phyloP scores from a whole-genome alignment of 352 stramenopile species.

The Phytophthora agathidicida region DNA sequence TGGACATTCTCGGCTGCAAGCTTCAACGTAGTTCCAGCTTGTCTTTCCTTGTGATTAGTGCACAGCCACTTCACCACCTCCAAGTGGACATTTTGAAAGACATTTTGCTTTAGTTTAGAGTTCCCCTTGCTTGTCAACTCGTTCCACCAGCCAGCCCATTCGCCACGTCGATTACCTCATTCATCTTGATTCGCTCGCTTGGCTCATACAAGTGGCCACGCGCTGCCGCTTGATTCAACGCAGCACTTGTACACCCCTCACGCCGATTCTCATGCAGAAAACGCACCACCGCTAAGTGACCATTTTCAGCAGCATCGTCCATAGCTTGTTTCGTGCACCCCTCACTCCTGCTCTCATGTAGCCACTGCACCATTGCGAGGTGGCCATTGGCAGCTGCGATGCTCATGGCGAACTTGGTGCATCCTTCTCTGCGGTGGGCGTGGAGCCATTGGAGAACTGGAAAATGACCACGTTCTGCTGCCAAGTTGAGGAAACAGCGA shows the following conservation, averaged over 20 bases:
- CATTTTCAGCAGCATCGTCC: conserved; percentile 19
- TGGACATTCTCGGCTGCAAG: conserved; percentile 14
- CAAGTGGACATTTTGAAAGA: too few relatives aligned
- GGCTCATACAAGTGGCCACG: too few relatives aligned
- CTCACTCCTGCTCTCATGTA: conserved; percentile 15
- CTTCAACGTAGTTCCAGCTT: conserved; percentile 6
- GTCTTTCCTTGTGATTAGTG: conserved; percentile 18
- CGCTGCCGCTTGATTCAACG: conserved; percentile 11
- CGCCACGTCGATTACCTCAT: too few relatives aligned
- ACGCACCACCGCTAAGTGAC: conserved; percentile 16
- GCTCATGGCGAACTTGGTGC: conserved; percentile 16
- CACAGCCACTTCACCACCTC: conserved; percentile 16
- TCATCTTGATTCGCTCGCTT: too few relatives aligned
- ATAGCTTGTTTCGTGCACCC: conserved; percentile 22
- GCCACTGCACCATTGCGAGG: conserved; percentile 13
- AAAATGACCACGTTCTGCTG: conserved; percentile 11
- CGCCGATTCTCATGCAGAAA: conserved; percentile 24
- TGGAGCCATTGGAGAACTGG: conserved; percentile 18
- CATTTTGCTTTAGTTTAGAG: too few relatives aligned
- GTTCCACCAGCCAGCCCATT: too few relatives aligned
- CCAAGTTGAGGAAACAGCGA: conserved; percentile 14
- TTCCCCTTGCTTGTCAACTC: too few relatives aligned
- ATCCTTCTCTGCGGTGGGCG: conserved; percentile 13
- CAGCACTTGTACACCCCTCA: conserved; percentile 22
- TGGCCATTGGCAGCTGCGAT: conserved; percentile 12